These are phyloP conservation scores for Aspergillus pseudonomiae DNA, from an alignment of 2,329 filamentous ascomycete species.

Conservation along the genomic window DNA sequence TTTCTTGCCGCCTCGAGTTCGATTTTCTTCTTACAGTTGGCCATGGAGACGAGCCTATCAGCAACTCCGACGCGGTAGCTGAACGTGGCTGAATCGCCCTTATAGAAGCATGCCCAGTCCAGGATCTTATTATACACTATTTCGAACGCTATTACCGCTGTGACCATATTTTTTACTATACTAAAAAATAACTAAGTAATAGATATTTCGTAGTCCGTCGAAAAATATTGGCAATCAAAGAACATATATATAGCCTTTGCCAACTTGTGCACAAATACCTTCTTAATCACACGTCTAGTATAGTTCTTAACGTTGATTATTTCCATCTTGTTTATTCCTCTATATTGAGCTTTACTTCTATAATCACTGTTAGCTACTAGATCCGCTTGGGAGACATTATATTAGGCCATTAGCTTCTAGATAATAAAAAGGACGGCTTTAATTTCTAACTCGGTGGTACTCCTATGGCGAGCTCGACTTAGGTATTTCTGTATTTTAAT, in stretches of 20 bases:
- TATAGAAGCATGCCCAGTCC: constrained; percentile 25
- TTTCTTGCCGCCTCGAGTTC: constrained; percentile 18
- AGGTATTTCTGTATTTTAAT: constrained; percentile 30
- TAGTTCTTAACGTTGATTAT: constrained; percentile 11
- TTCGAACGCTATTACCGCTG: constrained; percentile 17
- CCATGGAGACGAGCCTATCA: constrained; percentile 22
- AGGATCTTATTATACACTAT: constrained; percentile 26
- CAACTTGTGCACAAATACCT: constrained; percentile 13
- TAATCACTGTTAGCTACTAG: constrained; percentile 10
- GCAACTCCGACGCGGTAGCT: constrained; percentile 29
- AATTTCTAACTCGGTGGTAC: constrained; percentile 26
- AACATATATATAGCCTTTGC: constrained; percentile 19
- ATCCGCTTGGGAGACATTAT: constrained; percentile 20
- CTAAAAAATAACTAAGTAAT: constrained; percentile 18
- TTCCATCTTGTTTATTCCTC: constrained; percentile 11
- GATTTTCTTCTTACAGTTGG: constrained; percentile 18
- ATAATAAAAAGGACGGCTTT: constrained; percentile 23
- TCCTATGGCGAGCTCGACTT: constrained; percentile 21
- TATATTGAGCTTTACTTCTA: constrained; percentile 14
- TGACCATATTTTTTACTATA: constrained; percentile 18
- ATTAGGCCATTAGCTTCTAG: constrained; percentile 19
- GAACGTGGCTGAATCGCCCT: constrained; percentile 17
- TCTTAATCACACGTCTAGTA: constrained; percentile 5
- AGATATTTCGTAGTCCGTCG: constrained; percentile 4
- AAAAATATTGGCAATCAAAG: constrained; percentile 23